Evolutionary conservation across 1,139 yeast species (phyloP).

Genomic region (Diutina siamensis): DNA sequence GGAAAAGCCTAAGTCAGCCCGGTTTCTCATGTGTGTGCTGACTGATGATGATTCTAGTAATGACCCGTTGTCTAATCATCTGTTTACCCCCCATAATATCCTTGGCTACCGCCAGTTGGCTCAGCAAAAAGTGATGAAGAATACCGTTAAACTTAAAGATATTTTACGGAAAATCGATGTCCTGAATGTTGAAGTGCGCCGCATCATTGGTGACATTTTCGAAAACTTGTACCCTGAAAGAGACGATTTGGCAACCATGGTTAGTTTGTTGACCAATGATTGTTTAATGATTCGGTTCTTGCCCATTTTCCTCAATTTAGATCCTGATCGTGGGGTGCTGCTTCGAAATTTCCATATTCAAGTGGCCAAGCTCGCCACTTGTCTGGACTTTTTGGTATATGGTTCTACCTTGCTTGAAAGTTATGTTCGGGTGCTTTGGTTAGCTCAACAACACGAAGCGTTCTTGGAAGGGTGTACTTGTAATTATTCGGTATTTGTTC

Average conservation of each 20-base stretch:
- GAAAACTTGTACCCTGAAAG: constrained; percentile 5
- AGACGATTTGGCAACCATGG: constrained; percentile 9
- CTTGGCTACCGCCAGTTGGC: neutral
- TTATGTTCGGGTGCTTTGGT: constrained; percentile 37
- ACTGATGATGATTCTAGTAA: constrained; percentile 17
- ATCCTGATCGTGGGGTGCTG: constrained; percentile 59
- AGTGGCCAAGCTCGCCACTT: constrained; percentile 53
- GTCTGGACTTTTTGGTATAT: constrained; percentile 63
- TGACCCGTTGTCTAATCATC: neutral
- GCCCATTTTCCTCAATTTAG: constrained; percentile 45
- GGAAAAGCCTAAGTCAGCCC: constrained; percentile 11
- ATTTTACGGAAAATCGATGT: constrained; percentile 1
- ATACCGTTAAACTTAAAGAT: neutral
- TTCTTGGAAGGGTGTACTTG: neutral
- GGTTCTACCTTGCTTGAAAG: constrained; percentile 24
- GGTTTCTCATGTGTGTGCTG: constrained; percentile 43
- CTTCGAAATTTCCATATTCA: constrained; percentile 71
- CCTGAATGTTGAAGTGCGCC: constrained; percentile 3
- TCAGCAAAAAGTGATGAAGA: neutral
- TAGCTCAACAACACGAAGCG: constrained; percentile 34
- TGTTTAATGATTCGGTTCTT: constrained; percentile 30
- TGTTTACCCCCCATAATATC: neutral
- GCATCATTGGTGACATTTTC: constrained; percentile 14
- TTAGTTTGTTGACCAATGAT: constrained; percentile 26
- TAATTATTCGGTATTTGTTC: neutral